Conservation (phyloP, 768 basidiomycete genomes). For the Kwoniella newhampshirensis region DNA sequence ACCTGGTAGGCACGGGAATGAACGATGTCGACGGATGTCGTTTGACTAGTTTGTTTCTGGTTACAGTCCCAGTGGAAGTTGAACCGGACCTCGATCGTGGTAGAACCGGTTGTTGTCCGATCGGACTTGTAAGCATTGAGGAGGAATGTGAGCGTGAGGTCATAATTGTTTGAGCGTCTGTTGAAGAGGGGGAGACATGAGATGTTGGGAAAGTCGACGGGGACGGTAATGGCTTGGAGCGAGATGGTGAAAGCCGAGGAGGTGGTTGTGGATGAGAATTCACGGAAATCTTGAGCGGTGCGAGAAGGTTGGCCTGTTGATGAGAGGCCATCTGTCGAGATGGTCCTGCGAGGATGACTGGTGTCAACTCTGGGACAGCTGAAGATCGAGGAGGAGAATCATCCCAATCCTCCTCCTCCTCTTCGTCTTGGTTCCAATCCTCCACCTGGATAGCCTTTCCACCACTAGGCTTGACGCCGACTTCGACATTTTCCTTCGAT, state of each 20-base stretch:
- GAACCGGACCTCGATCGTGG: slow-evolving; percentile 22
- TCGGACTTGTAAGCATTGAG: background rate
- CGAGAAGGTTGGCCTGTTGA: background rate
- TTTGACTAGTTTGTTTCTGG: slow-evolving; percentile 29
- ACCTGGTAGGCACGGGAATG: slow-evolving; percentile 10
- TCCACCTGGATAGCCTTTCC: slow-evolving; percentile 8
- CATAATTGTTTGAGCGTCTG: slow-evolving; percentile 14
- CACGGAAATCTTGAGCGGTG: background rate
- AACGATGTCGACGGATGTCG: slow-evolving; percentile 39
- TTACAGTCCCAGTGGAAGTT: slow-evolving; percentile 1
- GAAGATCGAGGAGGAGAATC: slow-evolving; percentile 24
- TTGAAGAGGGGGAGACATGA: background rate
- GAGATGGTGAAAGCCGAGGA: slow-evolving; percentile 12
- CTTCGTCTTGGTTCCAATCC: slow-evolving; percentile 10
- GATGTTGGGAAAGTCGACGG: slow-evolving; percentile 13
- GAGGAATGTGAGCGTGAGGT: slow-evolving; percentile 13
- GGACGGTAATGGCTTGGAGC: background rate
- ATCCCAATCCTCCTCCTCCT: slow-evolving; percentile 22
- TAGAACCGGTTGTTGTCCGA: background rate
- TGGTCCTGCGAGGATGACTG: background rate
- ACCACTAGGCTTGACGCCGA: background rate
- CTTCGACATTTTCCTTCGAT: slow-evolving; percentile 11
- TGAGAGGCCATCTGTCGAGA: background rate
- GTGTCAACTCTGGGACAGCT: background rate
- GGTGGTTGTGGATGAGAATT: background rate